Evolutionary conservation across 768 basidiomycete genomes (phyloP), one percentile per base, ranked within the genome.

Genomic region (Roridomyces roridus): DNA sequence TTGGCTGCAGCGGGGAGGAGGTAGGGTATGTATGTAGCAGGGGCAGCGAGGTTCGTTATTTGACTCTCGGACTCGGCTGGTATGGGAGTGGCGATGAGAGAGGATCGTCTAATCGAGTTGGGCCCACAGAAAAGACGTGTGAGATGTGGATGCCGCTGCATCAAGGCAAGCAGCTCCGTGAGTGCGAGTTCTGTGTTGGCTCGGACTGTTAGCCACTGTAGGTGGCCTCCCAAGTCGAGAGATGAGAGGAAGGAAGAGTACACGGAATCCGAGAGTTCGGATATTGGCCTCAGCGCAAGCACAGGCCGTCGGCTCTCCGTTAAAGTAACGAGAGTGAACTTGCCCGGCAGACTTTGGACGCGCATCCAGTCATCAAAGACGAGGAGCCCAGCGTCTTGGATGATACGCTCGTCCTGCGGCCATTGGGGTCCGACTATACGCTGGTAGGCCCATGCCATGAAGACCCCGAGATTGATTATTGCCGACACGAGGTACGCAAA

Each of bases 401-500:
- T 10, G 25, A 62, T 53, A 3, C 60, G 60, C 1, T 62, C 56
- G 11, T 58, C 36, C 18, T 45, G 52, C 6, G 60, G 20, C 60
- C 60, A 62, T 15, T 35, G 37, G 1, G 50, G 42, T 8, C 49
- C 43, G 31, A 24, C 8, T 8, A 57, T 5, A 3, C 43, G 37
- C 4, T 36, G 37, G 34, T 58, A 62, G 3, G 21, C 14, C 60
- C 56, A 62, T 14, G 35, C 24, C 6, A 47, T 3, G 7, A 55
- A 12, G 9, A 58, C 52, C 6, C 35, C 56, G 11, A 14, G 25
- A 35, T 58, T 62, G 31, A 57, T 24, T 18, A 57, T 7, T 14
- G 21, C 60, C 18, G 56, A 58, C 12, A 58, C 60, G 4, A 62
- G 56, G 56, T 58, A 62, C 5, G 56, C 60, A 26, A 62, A 62